A percentile compares a stretch with the other conserved stretches of the same genome.
Evolutionary conservation across 768 basidiomycete species (phyloP).

Genomic region (Tremella mesenterica): DNA sequence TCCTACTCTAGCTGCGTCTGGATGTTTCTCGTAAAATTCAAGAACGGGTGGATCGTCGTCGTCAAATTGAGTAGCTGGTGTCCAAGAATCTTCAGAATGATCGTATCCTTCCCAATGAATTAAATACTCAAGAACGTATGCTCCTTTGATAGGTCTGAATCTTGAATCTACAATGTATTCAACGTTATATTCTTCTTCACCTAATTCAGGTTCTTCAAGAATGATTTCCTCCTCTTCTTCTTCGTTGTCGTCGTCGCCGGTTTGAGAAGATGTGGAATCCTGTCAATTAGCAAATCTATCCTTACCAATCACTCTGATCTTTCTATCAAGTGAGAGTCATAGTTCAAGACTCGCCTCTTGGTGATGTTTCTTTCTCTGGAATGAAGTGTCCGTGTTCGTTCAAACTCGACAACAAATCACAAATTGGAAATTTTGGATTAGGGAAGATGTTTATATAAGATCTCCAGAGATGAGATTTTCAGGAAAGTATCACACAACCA

Average conservation of each 20-base stretch:
- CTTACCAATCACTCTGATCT: too few relatives aligned
- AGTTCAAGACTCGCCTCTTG: too few relatives aligned
- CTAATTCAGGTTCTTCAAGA: not conserved
- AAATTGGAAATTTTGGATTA: too few relatives aligned
- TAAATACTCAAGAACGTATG: conserved; percentile 18
- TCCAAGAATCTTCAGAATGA: conserved; percentile 26
- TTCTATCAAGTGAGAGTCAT: too few relatives aligned
- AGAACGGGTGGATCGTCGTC: conserved; percentile 31
- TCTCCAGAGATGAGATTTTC: too few relatives aligned
- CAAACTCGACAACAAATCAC: too few relatives aligned
- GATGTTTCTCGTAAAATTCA: conserved; percentile 19
- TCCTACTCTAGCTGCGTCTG: conserved; percentile 13
- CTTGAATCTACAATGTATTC: conserved; percentile 34
- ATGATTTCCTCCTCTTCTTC: conserved; percentile 3
- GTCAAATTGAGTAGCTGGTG: conserved; percentile 25
- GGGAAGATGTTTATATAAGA: too few relatives aligned
- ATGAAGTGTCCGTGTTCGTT: too few relatives aligned
- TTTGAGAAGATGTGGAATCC: too few relatives aligned
- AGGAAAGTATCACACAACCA: too few relatives aligned
- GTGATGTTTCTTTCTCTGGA: too few relatives aligned
- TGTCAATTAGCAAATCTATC: too few relatives aligned
- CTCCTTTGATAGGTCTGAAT: conserved; percentile 7
- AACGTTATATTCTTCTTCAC: conserved; percentile 32
- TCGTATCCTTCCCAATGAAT: conserved; percentile 32
- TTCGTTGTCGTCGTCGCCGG: conserved; percentile 9